Percentiles rank a stretch among this genome's conserved stretches.
phyloP scores from a whole-genome alignment of 2,329 filamentous ascomycete species.

The Helotiales sp. region DNA sequence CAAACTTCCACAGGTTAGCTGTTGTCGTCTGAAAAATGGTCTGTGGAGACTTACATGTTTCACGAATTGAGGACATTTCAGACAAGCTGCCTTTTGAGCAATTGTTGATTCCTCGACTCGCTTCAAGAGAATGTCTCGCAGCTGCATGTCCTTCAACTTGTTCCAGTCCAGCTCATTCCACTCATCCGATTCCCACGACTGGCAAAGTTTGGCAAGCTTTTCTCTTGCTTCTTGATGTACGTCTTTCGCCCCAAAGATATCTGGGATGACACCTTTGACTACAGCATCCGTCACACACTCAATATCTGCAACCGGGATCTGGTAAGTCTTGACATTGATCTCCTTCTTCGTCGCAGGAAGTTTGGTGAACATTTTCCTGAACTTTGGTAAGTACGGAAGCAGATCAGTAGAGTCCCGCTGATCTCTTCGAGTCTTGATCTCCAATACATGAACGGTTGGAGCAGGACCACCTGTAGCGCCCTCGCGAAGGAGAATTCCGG shows the following conservation, averaged over 20 bases:
- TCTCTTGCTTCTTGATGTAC: slow-evolving; percentile 62
- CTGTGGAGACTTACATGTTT: slow-evolving; percentile 73
- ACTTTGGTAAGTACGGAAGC: slow-evolving; percentile 77
- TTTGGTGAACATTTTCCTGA: slow-evolving; percentile 69
- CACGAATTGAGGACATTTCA: slow-evolving; percentile 77
- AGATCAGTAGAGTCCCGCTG: slow-evolving; percentile 82
- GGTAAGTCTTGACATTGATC: slow-evolving; percentile 69
- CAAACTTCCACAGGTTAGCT: slow-evolving; percentile 64
- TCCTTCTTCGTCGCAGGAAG: slow-evolving; percentile 70
- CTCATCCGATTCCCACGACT: slow-evolving; percentile 72
- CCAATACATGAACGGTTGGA: slow-evolving; percentile 77
- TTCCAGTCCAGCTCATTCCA: slow-evolving; percentile 88
- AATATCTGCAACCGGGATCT: slow-evolving; percentile 76
- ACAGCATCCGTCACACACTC: slow-evolving; percentile 81
- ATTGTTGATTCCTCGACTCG: slow-evolving; percentile 66
- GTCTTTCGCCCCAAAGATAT: slow-evolving; percentile 61
- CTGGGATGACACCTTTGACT: slow-evolving; percentile 62
- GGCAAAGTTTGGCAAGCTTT: slow-evolving; percentile 70
- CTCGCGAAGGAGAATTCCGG: slow-evolving; percentile 79
- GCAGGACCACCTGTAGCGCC: slow-evolving; percentile 68
- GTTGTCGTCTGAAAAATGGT: too few species aligned
- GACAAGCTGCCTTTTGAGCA: slow-evolving; percentile 68
- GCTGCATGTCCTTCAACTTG: slow-evolving; percentile 79
- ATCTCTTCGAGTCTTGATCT: slow-evolving; percentile 71
- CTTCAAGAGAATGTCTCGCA: slow-evolving; percentile 80